Evolutionary conservation across 768 basidiomycete species (phyloP), one percentile per base, ranked within the genome.

Genomic region (Tylopilus sp.): DNA sequence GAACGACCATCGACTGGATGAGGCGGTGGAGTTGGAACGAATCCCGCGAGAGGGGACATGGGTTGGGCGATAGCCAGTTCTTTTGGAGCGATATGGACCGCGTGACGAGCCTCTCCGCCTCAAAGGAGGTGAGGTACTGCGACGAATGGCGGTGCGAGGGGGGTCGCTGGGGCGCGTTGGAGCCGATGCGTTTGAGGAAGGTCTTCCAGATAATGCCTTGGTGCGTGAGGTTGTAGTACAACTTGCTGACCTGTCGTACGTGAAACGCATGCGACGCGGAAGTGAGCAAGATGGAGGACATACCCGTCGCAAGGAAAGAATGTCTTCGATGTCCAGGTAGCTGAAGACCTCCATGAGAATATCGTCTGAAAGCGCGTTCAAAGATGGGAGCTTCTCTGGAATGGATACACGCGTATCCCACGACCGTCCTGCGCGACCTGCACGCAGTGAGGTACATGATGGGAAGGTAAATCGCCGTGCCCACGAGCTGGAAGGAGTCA

Each of bases 141-240:
- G 66, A 54, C 0, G 67, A 67, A 60, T 81, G 80, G 29, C 76
- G 74, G 55, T 75, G 72, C 0, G 82, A 83, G 0, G 85, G 85
- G 2, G 84, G 83, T 6, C 85, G 68, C 5, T 82, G 83, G 6
- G 85, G 79, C 17, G 84, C 68, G 10, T 81, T 82, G n/a, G 83
- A 71, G 24, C 74, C 73, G 56, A 85, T 72, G n/a, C 70, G 65
- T 36, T 71, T 65, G 53, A 88, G 70, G 54, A 85, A 80, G 17
- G 79, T 78, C 64, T 83, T 85, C 87, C 87, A 88, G 36, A 87
- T 81, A 42, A 80, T 69, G 17, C 85, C 79, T 57, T 87, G 80
- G 52, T 87, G 83, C 0, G 85, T 86, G 53, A 88, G 73, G 28
- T 82, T 66, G 60, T 79, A 86, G 59, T 83, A 82, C 4, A 76